Evolutionary conservation across 2,329 filamentous ascomycete species (phyloP).

Genomic region (Fusarium sp.): DNA sequence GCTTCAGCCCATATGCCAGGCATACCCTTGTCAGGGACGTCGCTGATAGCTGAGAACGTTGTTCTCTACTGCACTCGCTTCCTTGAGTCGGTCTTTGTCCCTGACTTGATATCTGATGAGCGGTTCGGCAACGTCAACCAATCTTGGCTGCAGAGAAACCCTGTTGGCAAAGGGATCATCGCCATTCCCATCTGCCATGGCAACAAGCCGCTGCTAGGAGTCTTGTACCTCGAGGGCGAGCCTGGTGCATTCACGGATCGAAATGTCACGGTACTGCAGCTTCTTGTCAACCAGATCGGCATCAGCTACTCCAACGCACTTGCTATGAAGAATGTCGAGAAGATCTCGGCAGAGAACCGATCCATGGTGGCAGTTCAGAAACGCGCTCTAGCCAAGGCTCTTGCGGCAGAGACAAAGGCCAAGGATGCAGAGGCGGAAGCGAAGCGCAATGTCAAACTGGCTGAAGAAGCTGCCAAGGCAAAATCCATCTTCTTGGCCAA

Average conservation of each 20-base stretch:
- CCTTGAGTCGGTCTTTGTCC: conserved; percentile 79
- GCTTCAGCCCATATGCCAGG: conserved; percentile 75
- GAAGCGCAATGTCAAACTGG: conserved; percentile 82
- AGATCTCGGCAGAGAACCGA: conserved; percentile 81
- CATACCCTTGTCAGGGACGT: conserved; percentile 73
- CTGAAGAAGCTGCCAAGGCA: conserved; percentile 85
- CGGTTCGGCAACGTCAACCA: conserved; percentile 81
- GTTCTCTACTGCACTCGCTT: conserved; percentile 83
- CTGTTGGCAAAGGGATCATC: conserved; percentile 79
- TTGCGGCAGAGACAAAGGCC: conserved; percentile 80
- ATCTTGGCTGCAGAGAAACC: conserved; percentile 75
- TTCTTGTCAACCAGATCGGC: conserved; percentile 83
- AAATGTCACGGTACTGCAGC: conserved; percentile 73
- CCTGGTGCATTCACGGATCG: conserved; percentile 83
- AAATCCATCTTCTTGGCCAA: conserved; percentile 86
- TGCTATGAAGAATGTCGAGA: conserved; percentile 78
- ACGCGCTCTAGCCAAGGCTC: conserved; percentile 77
- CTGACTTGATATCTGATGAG: conserved; percentile 80
- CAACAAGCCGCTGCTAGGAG: conserved; percentile 76
- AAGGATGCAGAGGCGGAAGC: conserved; percentile 82
- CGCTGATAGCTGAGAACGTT: conserved; percentile 80
- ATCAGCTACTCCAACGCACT: conserved; percentile 78
- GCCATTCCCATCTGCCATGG: conserved; percentile 84
- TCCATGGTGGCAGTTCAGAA: conserved; percentile 84
- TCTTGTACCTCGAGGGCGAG: conserved; percentile 80